Conservation (phyloP, 768 basidiomycete genomes). For the Chiua virens region DNA sequence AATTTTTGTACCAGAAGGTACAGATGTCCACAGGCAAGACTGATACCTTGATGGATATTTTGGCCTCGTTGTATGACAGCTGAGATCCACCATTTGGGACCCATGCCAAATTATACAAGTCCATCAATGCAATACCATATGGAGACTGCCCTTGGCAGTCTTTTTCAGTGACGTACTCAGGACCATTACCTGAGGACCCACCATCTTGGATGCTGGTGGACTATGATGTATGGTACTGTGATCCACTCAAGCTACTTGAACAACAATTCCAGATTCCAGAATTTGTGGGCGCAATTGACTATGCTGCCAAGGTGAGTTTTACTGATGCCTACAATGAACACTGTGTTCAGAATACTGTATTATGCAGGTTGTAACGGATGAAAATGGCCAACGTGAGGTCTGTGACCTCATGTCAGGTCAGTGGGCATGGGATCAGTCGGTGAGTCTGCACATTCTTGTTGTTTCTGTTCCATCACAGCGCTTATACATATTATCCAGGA, state of each 20-base stretch:
- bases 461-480: no score
- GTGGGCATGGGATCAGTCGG: slow-evolving; percentile 9
- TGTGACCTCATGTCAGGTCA: slow-evolving; percentile 10
- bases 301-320: neutral
- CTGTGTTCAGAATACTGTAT: no score
- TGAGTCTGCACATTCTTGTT: neutral
- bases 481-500: no score
- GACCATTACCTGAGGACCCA: slow-evolving; percentile 2
- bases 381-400: neutral
- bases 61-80: neutral
- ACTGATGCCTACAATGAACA: no score
- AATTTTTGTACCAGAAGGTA: neutral
- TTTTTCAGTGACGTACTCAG: slow-evolving; percentile 30
- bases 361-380: neutral
- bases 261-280: neutral
- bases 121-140: neutral
- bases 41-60: slow-evolving; percentile 23
- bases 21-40: slow-evolving; percentile 26
- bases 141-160: slow-evolving; percentile 40
- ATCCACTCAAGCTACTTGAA: slow-evolving; percentile 7
- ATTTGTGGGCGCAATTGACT: neutral
- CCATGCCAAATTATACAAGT: slow-evolving; percentile 30
- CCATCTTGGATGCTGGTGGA: slow-evolving; percentile 27
- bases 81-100: slow-evolving; percentile 23
- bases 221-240: slow-evolving; percentile 25